A percentile compares a stretch with the other conserved stretches of the same genome.
These are phyloP conservation scores for Diphasiastrum complanatum DNA, from an alignment of 83 land plant species.

Conservation along the genomic window DNA sequence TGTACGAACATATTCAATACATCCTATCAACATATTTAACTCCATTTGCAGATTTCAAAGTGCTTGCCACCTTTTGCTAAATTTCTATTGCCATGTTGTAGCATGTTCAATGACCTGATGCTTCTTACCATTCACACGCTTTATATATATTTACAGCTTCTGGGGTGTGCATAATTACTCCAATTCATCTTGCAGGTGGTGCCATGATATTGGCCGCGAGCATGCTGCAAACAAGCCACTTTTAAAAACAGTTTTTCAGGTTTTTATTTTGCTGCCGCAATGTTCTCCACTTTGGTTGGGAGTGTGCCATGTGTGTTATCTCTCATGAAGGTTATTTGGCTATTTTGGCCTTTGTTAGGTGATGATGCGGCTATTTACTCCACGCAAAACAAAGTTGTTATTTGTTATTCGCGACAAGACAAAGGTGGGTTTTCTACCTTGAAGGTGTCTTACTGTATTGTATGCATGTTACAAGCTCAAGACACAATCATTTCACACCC, in stretches of 20 bases:
- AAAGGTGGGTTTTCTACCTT: slow-evolving; percentile 45
- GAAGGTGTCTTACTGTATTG: not conserved
- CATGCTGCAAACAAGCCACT: slow-evolving; percentile 93
- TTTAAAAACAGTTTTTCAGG: slow-evolving; percentile 89
- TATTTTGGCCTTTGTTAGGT: slow-evolving; percentile 33
- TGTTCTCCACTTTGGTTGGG: not conserved
- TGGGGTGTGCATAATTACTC: not conserved
- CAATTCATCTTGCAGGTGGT: slow-evolving; percentile 73
- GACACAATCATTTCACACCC: too few species aligned
- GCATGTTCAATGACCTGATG: not conserved
- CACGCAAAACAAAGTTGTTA: slow-evolving; percentile 78
- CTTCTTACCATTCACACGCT: too few species aligned
- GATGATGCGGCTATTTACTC: slow-evolving; percentile 86
- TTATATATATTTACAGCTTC: too few species aligned
- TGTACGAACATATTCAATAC: too few species aligned
- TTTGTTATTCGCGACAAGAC: slow-evolving; percentile 96
- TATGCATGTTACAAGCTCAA: too few species aligned
- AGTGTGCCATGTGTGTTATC: not conserved
- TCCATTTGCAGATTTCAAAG: too few species aligned
- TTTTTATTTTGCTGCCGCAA: too few species aligned
- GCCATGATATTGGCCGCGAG: slow-evolving; percentile 96
- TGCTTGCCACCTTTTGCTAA: too few species aligned
- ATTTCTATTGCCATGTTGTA: not conserved
- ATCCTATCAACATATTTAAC: too few species aligned
- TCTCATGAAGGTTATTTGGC: not conserved